Evolutionary conservation across 2,329 filamentous ascomycete species (phyloP), one percentile per base, ranked within the genome.

Genomic region (Hypoxylon sp.): DNA sequence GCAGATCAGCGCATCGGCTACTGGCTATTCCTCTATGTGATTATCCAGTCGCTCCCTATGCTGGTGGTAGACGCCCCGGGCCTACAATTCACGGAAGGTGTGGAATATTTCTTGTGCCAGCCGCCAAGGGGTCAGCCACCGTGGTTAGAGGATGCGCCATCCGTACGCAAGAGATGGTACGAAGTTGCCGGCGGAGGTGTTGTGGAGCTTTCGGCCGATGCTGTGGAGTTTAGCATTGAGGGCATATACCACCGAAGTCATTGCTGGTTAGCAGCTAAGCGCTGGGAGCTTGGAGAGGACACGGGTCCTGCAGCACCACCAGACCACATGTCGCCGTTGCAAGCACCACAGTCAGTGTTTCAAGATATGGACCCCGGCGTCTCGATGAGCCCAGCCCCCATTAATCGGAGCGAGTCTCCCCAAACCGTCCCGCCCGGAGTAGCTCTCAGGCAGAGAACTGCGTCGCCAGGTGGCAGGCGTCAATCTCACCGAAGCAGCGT

Each of bases 21-120:
- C 76, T 96, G 92, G 92, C 83, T 96, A 55, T 94, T 95, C 81
- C 82, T 94, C 63, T 95, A 95, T 75, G 90, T 89, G 5, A 87
- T 93, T 7, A 84, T 95, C 6, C 92, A 96, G 79, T 90, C 90
- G 1, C 83, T 95, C 23, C 93, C 93, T 3, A 90, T 93, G 84
- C 83, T 95, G 10, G 91, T 93, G 1, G 85, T 93, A 34, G 93
- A 96, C 77, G 91, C 91, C 0, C 91, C 91, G 0, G 89, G 86
- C 9, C 81, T 94, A 48, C 86, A 85, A 59, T 90, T 86, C 76
- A 91, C 88, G 0, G 87, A 93, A 55, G 90, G 87, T 1, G 91
- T 93, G 2, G 93, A 95, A 77, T 93, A 95, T 80, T 96, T 95
- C 81, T 83, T 95, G 28, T 94, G 92, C 78, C 86, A 93, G 75